Evolutionary conservation across 768 basidiomycete genomes (phyloP).

Genomic region (Amanita brunnescens): DNA sequence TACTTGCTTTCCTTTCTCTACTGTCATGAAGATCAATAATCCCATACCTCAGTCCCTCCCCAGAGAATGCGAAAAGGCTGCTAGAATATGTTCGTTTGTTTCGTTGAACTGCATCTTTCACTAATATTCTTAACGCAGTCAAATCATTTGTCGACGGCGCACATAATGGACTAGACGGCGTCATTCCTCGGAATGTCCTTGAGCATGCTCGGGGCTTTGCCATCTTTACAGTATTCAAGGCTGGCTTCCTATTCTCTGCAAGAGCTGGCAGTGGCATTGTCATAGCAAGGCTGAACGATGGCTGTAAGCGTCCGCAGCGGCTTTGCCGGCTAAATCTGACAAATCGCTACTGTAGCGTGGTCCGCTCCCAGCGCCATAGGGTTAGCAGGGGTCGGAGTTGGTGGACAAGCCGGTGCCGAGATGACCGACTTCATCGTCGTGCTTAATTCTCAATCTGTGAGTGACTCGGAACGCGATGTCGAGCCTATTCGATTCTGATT

Average conservation of each 20-base stretch:
- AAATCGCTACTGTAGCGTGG: constrained; percentile 65
- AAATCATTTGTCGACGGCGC: constrained; percentile 73
- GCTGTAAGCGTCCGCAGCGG: constrained; percentile 44
- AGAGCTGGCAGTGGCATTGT: constrained; percentile 83
- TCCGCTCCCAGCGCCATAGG: constrained; percentile 94
- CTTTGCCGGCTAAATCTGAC: constrained; percentile 4
- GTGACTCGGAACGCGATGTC: constrained; percentile 14
- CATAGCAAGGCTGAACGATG: constrained; percentile 75
- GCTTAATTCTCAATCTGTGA: constrained; percentile 71
- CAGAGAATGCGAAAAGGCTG: constrained; percentile 83
- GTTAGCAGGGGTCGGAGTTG: constrained; percentile 83
- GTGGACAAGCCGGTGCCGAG: constrained; percentile 75
- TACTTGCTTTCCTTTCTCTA: background rate
- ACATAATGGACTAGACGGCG: constrained; percentile 80
- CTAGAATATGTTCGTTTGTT: constrained; percentile 64
- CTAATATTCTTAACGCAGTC: constrained; percentile 35
- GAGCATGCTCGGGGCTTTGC: constrained; percentile 66
- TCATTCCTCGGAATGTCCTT: constrained; percentile 41
- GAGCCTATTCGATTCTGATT: background rate
- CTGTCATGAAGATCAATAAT: constrained; percentile 36
- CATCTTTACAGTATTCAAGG: constrained; percentile 87
- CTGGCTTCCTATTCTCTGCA: constrained; percentile 63
- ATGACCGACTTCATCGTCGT: constrained; percentile 90
- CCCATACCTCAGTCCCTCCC: constrained; percentile 52
- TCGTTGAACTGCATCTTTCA: constrained; percentile 7